Evolutionary conservation across 805 yeast genomes (phyloP).

Genomic region (Saccharomyces cerevisiae): DNA sequence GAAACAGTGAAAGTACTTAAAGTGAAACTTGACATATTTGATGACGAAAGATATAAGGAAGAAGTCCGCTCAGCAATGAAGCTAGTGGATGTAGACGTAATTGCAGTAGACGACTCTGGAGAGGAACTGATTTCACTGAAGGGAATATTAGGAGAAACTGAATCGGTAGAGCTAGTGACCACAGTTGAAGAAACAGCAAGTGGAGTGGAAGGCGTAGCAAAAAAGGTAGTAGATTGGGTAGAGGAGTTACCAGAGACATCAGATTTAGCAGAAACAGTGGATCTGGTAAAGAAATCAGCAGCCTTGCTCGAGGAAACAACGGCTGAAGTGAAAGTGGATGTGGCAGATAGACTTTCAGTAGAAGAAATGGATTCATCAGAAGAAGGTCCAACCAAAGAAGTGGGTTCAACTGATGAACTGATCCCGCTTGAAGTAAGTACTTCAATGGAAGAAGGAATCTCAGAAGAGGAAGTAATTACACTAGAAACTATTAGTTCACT

Average conservation of each 20-base stretch:
- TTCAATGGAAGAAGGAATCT: background rate
- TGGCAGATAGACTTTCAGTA: background rate
- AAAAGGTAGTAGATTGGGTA: background rate
- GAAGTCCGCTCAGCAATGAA: background rate
- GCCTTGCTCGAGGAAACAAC: background rate
- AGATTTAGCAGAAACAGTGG: background rate
- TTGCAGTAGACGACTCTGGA: background rate
- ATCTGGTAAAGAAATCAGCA: background rate
- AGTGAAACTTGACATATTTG: background rate
- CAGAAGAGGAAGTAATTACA: background rate
- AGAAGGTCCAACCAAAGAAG: background rate
- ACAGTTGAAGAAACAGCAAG: background rate
- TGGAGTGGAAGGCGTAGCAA: background rate
- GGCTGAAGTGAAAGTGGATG: background rate
- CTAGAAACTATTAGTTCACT: background rate
- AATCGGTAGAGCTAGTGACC: background rate
- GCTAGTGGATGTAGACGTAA: background rate
- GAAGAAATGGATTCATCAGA: background rate
- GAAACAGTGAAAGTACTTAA: too few relatives aligned
- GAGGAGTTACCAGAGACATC: background rate
- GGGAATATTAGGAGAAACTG: background rate
- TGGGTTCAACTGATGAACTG: background rate
- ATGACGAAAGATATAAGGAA: background rate
- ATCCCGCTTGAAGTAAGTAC: background rate
- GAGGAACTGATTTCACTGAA: background rate